These are phyloP conservation scores for Mycena albidolilacea DNA, from an alignment of 768 basidiomycete species.

Conservation along the genomic window DNA sequence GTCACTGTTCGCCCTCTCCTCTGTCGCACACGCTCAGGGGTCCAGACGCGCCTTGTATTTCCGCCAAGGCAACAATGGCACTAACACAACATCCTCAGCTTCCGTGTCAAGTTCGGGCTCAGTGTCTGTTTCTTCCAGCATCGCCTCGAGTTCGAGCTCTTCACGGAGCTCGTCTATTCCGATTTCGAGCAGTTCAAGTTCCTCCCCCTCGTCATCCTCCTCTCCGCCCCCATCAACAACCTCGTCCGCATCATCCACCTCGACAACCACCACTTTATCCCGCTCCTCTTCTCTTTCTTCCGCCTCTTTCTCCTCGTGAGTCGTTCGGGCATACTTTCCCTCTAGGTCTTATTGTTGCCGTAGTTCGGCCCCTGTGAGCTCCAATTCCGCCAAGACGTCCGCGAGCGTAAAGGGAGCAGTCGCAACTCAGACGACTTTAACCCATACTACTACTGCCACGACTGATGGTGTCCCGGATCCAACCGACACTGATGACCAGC, in stretches of 20 bases:
- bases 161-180: constrained; percentile 13
- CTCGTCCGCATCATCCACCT: constrained; percentile 38
- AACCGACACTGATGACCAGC: constrained; percentile 11
- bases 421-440: not conserved
- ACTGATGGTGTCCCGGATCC: constrained; percentile 2
- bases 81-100: not conserved
- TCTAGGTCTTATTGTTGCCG: not conserved
- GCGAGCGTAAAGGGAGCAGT: not conserved
- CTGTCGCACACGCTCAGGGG: not conserved
- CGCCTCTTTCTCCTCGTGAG: constrained; percentile 80
- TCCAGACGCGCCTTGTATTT: not conserved
- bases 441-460: not conserved
- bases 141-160: not conserved
- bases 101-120: not conserved
- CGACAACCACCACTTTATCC: constrained; percentile 52
- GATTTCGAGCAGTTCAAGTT: not conserved
- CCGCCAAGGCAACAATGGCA: not conserved
- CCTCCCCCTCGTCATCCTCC: not conserved
- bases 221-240: constrained; percentile 6
- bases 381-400: constrained; percentile 4
- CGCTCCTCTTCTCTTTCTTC: constrained; percentile 65
- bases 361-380: constrained; percentile 8
- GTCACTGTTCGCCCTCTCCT: not conserved
- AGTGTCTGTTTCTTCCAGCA: not conserved
- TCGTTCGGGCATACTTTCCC: not conserved